phyloP scores from a whole-genome alignment of 306 rosid species.

The Lathyrus oleraceus region DNA sequence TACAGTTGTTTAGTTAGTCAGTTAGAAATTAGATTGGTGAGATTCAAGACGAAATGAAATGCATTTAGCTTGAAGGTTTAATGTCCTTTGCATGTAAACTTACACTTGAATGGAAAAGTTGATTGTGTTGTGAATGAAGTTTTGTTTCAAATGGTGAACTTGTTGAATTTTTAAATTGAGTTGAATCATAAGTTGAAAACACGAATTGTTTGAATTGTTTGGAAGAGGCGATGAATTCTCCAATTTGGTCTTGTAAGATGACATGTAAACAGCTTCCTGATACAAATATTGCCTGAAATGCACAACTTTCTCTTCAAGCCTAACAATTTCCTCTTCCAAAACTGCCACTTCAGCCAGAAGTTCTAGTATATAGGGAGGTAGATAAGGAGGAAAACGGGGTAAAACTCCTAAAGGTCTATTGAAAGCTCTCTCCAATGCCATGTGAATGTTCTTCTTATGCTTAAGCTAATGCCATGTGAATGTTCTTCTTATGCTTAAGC shows the following conservation, averaged over 20 bases:
- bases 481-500: too few relatives aligned
- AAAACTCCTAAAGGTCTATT: slow-evolving; percentile 89
- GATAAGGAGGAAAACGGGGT: slow-evolving; percentile 94
- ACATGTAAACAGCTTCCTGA: slow-evolving; percentile 81
- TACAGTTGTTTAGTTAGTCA: too few relatives aligned
- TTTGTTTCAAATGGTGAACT: too few relatives aligned
- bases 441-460: slow-evolving; percentile 80
- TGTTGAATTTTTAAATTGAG: too few relatives aligned
- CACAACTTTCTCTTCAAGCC: slow-evolving; percentile 83
- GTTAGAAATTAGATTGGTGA: too few relatives aligned
- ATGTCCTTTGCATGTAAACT: too few relatives aligned
- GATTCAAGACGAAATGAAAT: too few relatives aligned
- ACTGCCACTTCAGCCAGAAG: slow-evolving; percentile 98
- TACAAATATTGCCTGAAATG: slow-evolving; percentile 81
- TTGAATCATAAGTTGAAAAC: too few relatives aligned
- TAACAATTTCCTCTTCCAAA: slow-evolving; percentile 94
- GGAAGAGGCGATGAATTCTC: slow-evolving; percentile 47
- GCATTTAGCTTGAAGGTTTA: too few relatives aligned
- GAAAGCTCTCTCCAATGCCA: slow-evolving; percentile 91
- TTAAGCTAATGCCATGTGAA: too few relatives aligned
- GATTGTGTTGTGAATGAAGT: too few relatives aligned
- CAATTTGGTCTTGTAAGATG: slow-evolving; percentile 65
- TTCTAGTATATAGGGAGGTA: slow-evolving; percentile 69
- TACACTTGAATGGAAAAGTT: too few relatives aligned
- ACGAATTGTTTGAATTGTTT: slow-evolving; percentile 35